Percentiles rank a stretch among this genome's conserved stretches.
phyloP scores from a whole-genome alignment of 139 green algal genomes.

The Chlorella sp. region DNA sequence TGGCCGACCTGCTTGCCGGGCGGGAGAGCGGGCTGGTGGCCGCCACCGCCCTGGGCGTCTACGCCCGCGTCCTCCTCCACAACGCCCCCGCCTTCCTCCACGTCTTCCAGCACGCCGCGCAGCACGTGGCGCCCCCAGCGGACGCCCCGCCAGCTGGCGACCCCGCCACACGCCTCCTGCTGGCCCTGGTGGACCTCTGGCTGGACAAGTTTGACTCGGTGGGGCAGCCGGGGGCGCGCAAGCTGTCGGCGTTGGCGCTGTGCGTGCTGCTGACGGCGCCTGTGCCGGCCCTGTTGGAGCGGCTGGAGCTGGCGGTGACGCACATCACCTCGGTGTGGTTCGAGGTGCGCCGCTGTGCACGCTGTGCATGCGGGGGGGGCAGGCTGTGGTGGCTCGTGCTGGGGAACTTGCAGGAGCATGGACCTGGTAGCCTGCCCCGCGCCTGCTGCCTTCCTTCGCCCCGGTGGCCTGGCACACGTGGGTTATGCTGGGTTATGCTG shows the following conservation, averaged over 20 bases:
- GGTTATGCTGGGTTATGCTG: too few species aligned
- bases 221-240: constrained; percentile 53
- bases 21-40: constrained; percentile 66
- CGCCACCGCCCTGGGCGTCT: constrained; percentile 63
- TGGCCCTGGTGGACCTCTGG: constrained; percentile 70
- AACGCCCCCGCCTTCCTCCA: constrained; percentile 51
- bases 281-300: constrained; percentile 45
- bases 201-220: constrained; percentile 68
- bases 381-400: too few species aligned
- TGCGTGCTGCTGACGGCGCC: constrained; percentile 66
- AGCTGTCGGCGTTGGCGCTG: constrained; percentile 82
- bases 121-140: background rate
- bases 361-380: background rate
- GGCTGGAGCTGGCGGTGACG: constrained; percentile 48
- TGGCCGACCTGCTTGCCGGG: constrained; percentile 57
- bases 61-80: constrained; percentile 77
- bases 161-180: constrained; percentile 39
- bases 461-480: background rate
- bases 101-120: constrained; percentile 42
- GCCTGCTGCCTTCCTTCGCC: background rate
- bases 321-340: constrained; percentile 64
- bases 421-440: too few species aligned
- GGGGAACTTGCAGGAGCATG: too few species aligned
- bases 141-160: background rate
- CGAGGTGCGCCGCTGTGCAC: constrained; percentile 47